Base-by-base conservation (phyloP, 1,284 basidiomycete genomes). In the Papiliotrema nemorosa region DNA sequence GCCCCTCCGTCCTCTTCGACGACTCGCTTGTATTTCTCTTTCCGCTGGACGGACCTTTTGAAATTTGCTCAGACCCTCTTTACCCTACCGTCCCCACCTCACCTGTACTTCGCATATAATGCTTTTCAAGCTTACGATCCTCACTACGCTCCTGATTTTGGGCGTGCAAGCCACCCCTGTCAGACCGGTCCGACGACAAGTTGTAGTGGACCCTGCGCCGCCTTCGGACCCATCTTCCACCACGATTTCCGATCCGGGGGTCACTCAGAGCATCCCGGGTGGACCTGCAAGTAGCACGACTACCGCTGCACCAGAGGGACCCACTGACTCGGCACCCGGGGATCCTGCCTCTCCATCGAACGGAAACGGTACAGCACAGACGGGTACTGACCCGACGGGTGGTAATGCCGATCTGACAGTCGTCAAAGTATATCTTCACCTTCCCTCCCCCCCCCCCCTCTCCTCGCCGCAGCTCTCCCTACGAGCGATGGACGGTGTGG, bases 321-420 rank as follows among this genome's bases (percentile, higher is more conserved):
- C n/a, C n/a, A n/a, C n/a, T n/a, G n/a, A n/a, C n/a, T n/a, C n/a
- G n/a, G n/a, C n/a, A n/a, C n/a, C n/a, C n/a, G n/a, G n/a, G n/a
- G n/a, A n/a, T n/a, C n/a, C n/a, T n/a, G n/a, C n/a, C n/a, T n/a
- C n/a, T n/a, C n/a, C n/a, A n/a, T n/a, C n/a, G n/a, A n/a, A n/a
- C n/a, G n/a, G n/a, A n/a, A n/a, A n/a, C n/a, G n/a, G n/a, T n/a
- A n/a, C n/a, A n/a, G n/a, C n/a, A n/a, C n/a, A n/a, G n/a, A n/a
- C n/a, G n/a, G n/a, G n/a, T n/a, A n/a, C n/a, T n/a, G n/a, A n/a
- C n/a, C n/a, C n/a, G n/a, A n/a, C n/a, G n/a, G n/a, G n/a, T n/a
- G 27, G 13, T 14, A 20, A 14, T 44, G n/a, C 27, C 26, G 43
- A 44, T 21, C 43, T 44, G 26, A 44, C 43, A 13, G 43, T 44